Percentiles rank a stretch among this genome's conserved stretches.
Conservation (phyloP, 495 filamentous ascomycete species). For the Oleoguttula mirabilis region DNA sequence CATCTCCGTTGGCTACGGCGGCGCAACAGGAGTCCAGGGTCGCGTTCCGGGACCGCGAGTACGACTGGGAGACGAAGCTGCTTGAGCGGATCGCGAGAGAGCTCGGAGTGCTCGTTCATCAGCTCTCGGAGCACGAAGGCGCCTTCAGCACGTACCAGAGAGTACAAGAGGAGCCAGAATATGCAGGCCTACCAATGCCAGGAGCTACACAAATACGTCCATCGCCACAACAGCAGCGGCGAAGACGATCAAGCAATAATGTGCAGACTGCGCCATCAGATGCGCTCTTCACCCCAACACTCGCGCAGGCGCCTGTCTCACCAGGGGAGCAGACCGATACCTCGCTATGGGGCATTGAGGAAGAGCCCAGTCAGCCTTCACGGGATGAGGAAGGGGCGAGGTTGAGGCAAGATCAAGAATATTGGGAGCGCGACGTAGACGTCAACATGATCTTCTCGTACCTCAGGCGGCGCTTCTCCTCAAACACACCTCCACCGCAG, state of each 20-base stretch:
- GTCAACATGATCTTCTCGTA: conserved; percentile 81
- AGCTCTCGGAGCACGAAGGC: conserved; percentile 65
- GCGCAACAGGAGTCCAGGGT: conserved; percentile 13
- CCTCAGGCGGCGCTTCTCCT: conserved; percentile 60
- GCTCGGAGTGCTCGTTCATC: conserved; percentile 69
- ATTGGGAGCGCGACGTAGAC: conserved; percentile 83
- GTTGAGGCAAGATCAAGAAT: conserved; percentile 36
- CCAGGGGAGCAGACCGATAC: conserved; percentile 27
- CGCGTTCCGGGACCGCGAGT: conserved; percentile 10
- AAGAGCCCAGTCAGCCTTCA: conserved; percentile 34
- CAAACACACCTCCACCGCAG: conserved; percentile 3
- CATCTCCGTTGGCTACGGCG: conserved; percentile 12
- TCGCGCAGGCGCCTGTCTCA: conserved; percentile 2
- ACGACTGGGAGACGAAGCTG: conserved; percentile 60
- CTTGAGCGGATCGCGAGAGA: conserved; percentile 77
- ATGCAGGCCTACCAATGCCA: conserved; percentile 39
- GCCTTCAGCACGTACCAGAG: conserved; percentile 65
- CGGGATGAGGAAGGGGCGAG: conserved; percentile 11
- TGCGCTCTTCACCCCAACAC: conserved; percentile 11
- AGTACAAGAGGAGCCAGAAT: conserved; percentile 31
- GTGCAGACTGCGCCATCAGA: neutral
- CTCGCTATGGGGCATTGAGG: conserved; percentile 37
- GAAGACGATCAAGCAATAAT: neutral
- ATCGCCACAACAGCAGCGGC: conserved; percentile 9
- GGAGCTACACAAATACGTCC: neutral